Conservation (phyloP, 176 grass and related monocot species). For the Aegilops speltoides region DNA sequence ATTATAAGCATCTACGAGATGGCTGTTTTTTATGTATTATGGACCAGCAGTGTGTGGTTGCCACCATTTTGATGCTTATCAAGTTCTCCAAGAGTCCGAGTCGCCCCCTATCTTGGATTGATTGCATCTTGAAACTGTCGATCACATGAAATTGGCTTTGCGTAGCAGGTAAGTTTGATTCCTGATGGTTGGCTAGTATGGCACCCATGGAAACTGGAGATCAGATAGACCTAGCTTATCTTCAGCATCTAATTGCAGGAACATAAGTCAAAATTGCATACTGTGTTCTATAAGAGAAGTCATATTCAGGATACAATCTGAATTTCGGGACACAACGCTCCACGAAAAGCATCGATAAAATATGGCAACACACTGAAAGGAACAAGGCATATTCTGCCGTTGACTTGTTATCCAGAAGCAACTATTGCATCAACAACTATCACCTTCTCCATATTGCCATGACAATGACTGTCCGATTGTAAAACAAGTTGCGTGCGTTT, state of each 20-base stretch:
- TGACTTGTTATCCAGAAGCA: not conserved
- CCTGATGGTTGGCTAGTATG: not conserved
- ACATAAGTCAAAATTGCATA: not conserved
- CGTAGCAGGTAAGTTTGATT: not conserved
- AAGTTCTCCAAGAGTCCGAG: not conserved
- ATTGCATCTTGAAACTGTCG: not conserved
- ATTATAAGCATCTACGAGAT: not conserved
- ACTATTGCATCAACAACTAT: not conserved
- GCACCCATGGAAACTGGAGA: not conserved
- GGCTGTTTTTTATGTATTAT: not conserved
- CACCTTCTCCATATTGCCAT: not conserved
- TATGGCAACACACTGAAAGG: not conserved
- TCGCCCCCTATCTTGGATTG: not conserved
- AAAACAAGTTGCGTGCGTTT: not conserved
- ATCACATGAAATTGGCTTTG: not conserved
- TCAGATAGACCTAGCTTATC: not conserved
- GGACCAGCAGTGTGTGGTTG: slow-evolving; percentile 20
- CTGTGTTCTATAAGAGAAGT: not conserved
- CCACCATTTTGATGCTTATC: slow-evolving; percentile 7
- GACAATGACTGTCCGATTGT: not conserved
- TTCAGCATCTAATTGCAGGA: not conserved
- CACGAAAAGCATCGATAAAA: not conserved
- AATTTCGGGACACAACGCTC: not conserved
- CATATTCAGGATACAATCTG: not conserved
- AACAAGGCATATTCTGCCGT: not conserved